A percentile compares a stretch with the other conserved stretches of the same genome.
Evolutionary conservation across 179 eudicot species (phyloP).

Genomic region (Spergularia azorica): DNA sequence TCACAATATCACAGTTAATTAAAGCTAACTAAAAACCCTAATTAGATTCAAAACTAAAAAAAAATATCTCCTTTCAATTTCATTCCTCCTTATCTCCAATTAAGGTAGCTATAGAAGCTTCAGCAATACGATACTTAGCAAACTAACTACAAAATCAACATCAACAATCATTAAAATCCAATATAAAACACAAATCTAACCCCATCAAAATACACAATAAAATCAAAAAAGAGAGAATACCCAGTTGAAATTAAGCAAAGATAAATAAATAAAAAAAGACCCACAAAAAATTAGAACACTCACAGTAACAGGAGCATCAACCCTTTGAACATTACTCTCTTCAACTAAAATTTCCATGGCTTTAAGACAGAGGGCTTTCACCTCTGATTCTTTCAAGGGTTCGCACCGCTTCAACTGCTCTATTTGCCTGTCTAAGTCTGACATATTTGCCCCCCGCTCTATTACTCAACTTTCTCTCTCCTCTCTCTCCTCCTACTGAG

Average conservation of each 20-base stretch:
- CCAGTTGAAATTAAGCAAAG: neutral
- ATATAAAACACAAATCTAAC: neutral
- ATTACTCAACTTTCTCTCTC: neutral
- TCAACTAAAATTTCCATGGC: conserved; percentile 93
- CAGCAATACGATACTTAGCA: neutral
- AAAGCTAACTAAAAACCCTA: conserved; percentile 2
- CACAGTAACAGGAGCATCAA: conserved; percentile 80
- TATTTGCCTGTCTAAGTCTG: conserved; percentile 89
- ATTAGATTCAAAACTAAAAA: neutral
- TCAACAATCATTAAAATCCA: neutral
- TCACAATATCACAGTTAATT: no score
- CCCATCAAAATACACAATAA: neutral
- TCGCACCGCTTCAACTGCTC: conserved; percentile 91
- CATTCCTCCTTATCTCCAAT: neutral
- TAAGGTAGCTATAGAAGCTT: neutral
- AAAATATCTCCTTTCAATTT: neutral
- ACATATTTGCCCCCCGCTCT: conserved; percentile 41
- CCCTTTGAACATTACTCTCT: conserved; percentile 91
- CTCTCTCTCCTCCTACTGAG: conserved; percentile 21
- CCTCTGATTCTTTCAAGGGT: conserved; percentile 77
- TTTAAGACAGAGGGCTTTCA: conserved; percentile 81
- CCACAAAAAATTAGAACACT: conserved; percentile 11
- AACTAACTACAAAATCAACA: neutral
- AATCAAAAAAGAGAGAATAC: neutral
- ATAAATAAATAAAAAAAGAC: neutral